Evolutionary conservation across 2,329 filamentous ascomycete genomes (phyloP).

Genomic region (Diaporthe capsici): DNA sequence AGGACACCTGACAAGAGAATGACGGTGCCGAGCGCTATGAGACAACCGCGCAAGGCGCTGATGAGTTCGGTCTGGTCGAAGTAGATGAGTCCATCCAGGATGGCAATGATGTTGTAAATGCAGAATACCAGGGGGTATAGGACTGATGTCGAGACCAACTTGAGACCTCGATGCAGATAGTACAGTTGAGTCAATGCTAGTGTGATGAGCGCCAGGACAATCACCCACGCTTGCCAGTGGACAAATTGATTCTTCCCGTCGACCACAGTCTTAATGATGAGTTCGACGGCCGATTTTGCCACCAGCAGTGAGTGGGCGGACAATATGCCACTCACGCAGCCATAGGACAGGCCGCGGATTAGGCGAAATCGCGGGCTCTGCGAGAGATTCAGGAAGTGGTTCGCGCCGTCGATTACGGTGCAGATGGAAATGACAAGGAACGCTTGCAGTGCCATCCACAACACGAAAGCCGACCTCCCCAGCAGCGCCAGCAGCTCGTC

Average conservation of each 20-base stretch:
- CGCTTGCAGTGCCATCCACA: constrained; percentile 89
- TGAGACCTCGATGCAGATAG: constrained; percentile 93
- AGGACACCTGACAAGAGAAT: constrained; percentile 91
- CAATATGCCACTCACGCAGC: constrained; percentile 89
- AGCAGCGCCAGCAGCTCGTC: constrained; percentile 85
- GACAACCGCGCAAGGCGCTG: constrained; percentile 79
- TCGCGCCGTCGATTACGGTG: constrained; percentile 70
- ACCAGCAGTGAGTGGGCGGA: constrained; percentile 94
- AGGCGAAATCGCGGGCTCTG: constrained; percentile 79
- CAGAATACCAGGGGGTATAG: constrained; percentile 98
- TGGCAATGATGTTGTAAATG: constrained; percentile 99
- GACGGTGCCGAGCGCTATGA: constrained; percentile 88
- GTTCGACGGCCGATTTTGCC: constrained; percentile 95
- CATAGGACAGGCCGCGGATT: constrained; percentile 87
- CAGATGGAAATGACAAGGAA: constrained; percentile 80
- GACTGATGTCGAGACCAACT: constrained; percentile 94
- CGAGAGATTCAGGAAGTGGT: constrained; percentile 65
- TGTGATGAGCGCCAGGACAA: constrained; percentile 83
- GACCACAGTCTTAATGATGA: constrained; percentile 87
- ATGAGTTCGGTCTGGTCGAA: constrained; percentile 91
- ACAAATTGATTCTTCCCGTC: constrained; percentile 94
- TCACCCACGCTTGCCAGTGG: constrained; percentile 94
- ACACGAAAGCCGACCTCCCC: constrained; percentile 79
- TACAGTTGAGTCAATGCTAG: constrained; percentile 93
- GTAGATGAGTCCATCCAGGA: constrained; percentile 96